A percentile compares a stretch with the other conserved stretches of the same genome.
phyloP scores from a whole-genome alignment of 192 early-diverging fungal genomes.

The Linnemannia schmuckeri region DNA sequence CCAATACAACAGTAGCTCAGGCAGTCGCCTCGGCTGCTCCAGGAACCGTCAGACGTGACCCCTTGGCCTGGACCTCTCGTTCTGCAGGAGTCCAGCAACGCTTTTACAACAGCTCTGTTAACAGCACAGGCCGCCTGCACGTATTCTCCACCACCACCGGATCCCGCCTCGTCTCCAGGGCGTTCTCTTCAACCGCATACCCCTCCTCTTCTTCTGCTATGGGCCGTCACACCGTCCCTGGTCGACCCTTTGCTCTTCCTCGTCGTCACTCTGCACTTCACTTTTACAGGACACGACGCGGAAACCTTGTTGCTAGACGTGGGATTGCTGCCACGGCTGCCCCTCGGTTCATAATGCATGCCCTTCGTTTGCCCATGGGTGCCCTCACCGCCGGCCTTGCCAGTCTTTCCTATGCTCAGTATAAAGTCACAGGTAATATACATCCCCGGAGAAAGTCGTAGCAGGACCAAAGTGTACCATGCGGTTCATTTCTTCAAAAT shows the following conservation, averaged over 20 bases:
- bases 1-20: conserved; percentile 4
- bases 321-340: conserved; percentile 49
- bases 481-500: neutral
- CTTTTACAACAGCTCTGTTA: neutral
- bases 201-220: neutral
- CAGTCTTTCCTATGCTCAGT: conserved; percentile 70
- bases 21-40: neutral
- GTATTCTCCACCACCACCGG: conserved; percentile 29
- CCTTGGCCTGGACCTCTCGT: neutral
- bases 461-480: neutral
- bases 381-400: conserved; percentile 71
- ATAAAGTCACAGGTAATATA: conserved; percentile 68
- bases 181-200: conserved; percentile 34
- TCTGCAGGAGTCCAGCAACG: conserved; percentile 15
- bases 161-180: conserved; percentile 37
- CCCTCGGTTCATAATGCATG: conserved; percentile 61
- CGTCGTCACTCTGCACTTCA: conserved; percentile 49
- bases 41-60: neutral
- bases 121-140: neutral
- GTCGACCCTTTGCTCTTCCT: conserved; percentile 30
- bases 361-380: conserved; percentile 69
- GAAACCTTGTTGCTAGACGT: conserved; percentile 28
- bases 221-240: neutral
- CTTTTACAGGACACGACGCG: conserved; percentile 23
- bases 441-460: neutral